Percentiles rank a stretch among this genome's conserved stretches.
Conservation (phyloP, 2,329 filamentous ascomycete genomes). For the Epichloe uncinata region DNA sequence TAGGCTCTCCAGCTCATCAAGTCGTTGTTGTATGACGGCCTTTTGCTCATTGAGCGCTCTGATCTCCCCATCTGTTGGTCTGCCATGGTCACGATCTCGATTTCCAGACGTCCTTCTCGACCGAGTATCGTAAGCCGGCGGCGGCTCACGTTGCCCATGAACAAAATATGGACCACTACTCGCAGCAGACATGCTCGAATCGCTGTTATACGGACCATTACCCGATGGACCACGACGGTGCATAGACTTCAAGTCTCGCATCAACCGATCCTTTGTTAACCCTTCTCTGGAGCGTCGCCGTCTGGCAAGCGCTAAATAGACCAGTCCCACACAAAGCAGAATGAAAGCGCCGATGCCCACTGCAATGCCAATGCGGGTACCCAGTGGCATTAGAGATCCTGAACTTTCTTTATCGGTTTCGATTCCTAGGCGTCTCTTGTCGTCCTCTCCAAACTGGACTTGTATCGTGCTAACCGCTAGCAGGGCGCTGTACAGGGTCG, state of each 20-base stretch:
- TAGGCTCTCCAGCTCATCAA: conserved; percentile 19
- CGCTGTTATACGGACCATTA: background rate
- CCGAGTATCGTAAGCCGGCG: conserved; percentile 19
- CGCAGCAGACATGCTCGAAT: conserved; percentile 1
- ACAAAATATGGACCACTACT: background rate
- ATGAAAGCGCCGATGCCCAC: conserved; percentile 18
- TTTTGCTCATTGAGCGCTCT: conserved; percentile 21
- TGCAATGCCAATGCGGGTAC: conserved; percentile 23
- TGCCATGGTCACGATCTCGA: conserved; percentile 10
- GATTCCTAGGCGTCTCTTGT: conserved; percentile 22
- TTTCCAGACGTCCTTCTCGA: conserved; percentile 13
- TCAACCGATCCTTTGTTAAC: conserved; percentile 6
- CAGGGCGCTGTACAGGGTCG: conserved; percentile 23
- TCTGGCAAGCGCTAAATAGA: conserved; percentile 15
- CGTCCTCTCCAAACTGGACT: conserved; percentile 23
- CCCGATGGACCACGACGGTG: background rate
- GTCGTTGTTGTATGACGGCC: conserved; percentile 21
- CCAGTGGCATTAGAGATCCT: conserved; percentile 13
- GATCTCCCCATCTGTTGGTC: conserved; percentile 18
- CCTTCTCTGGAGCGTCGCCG: conserved; percentile 10
- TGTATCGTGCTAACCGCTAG: conserved; percentile 24
- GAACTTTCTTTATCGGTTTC: conserved; percentile 16
- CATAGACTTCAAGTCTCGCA: conserved; percentile 5
- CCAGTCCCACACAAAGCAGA: conserved; percentile 15
- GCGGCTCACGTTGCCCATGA: conserved; percentile 12